Conservation (phyloP, 768 basidiomycete species). For the Royoungia palumana region DNA sequence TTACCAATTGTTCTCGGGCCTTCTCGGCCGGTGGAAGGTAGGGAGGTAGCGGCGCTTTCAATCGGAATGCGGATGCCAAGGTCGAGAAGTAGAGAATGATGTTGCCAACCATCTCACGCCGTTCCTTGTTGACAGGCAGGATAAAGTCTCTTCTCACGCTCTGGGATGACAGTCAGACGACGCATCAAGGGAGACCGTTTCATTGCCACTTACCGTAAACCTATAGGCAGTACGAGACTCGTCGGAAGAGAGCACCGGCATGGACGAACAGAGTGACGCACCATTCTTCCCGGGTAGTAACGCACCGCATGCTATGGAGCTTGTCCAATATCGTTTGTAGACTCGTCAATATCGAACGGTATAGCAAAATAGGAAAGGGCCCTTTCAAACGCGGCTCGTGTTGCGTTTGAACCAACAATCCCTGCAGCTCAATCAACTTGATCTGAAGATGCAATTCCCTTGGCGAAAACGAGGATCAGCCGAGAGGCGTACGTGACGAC, state of each 20-base stretch:
- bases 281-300: slow-evolving; percentile 97
- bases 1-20: slow-evolving; percentile 73
- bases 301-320: slow-evolving; percentile 94
- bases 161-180: slow-evolving; percentile 35
- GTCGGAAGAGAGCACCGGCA: slow-evolving; percentile 7
- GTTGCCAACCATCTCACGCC: slow-evolving; percentile 93
- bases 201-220: slow-evolving; percentile 58
- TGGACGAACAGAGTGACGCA: slow-evolving; percentile 30
- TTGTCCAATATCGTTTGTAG: slow-evolving; percentile 83
- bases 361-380: slow-evolving; percentile 84
- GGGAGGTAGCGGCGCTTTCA: slow-evolving; percentile 92
- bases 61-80: slow-evolving; percentile 71
- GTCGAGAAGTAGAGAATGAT: slow-evolving; percentile 87
- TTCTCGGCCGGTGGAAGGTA: slow-evolving; percentile 93
- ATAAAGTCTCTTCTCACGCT: slow-evolving; percentile 85
- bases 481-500: not conserved
- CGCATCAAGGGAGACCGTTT: not conserved
- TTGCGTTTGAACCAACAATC: slow-evolving; percentile 80
- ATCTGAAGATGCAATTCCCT: slow-evolving; percentile 97
- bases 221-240: slow-evolving; percentile 32
- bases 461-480: slow-evolving; percentile 7
- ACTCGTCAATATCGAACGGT: slow-evolving; percentile 78
- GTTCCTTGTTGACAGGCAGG: slow-evolving; percentile 81
- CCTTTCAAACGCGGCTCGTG: slow-evolving; percentile 96
- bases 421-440: slow-evolving; percentile 82